Evolutionary conservation across 148 eudicot species (phyloP).

Genomic region (Camellia lanceoleosa): DNA sequence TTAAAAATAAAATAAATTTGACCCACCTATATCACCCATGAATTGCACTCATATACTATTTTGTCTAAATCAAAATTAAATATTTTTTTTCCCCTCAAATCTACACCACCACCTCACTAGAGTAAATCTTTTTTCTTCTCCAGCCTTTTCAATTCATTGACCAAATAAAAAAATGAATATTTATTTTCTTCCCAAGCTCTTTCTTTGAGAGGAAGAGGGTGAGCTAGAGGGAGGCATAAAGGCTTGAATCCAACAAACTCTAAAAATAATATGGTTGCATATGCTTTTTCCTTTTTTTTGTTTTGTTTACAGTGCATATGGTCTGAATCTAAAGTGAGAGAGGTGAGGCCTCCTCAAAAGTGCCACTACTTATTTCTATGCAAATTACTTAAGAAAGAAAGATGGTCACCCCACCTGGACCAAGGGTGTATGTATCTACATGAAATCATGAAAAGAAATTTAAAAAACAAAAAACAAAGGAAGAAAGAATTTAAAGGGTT

Average conservation of each 20-base stretch:
- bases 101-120: too few species aligned
- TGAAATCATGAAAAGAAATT: too few species aligned
- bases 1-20: too few species aligned
- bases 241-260: conserved; percentile 11
- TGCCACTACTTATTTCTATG: not conserved
- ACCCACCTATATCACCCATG: too few species aligned
- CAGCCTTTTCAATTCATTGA: too few species aligned
- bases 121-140: too few species aligned
- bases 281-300: conserved; percentile 18
- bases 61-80: too few species aligned
- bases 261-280: conserved; percentile 2
- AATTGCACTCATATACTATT: too few species aligned
- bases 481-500: not conserved
- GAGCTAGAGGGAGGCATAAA: conserved; percentile 1
- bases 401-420: not conserved
- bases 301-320: not conserved
- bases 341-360: conserved; percentile 5
- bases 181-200: not conserved
- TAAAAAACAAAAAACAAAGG: not conserved
- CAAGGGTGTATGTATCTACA: not conserved
- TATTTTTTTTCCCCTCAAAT: too few species aligned
- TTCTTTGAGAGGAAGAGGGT: not conserved
- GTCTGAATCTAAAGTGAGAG: conserved; percentile 18
- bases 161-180: not conserved
- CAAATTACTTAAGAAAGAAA: not conserved